Conservation (phyloP, 1,284 basidiomycete genomes). For the Cryptococcus sp. region DNA sequence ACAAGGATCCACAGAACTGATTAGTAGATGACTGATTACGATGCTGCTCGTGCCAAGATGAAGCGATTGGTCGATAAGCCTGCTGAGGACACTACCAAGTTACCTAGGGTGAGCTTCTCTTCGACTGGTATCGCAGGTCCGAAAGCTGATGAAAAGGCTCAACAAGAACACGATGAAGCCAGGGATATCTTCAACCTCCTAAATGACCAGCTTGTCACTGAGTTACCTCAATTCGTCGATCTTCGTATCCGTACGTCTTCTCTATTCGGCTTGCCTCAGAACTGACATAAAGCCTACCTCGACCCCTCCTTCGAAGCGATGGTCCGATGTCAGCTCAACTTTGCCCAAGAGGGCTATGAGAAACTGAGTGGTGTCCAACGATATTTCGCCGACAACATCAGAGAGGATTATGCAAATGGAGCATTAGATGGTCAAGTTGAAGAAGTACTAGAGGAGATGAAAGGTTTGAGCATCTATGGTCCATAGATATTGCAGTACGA, state of each 20-base stretch:
- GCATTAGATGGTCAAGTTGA: conserved; percentile 95
- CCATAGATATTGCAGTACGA: conserved; percentile 9
- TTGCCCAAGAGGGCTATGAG: conserved; percentile 97
- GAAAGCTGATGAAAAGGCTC: conserved; percentile 53
- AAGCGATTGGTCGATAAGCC: conserved; percentile 91
- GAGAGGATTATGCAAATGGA: conserved; percentile 95
- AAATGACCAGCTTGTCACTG: conserved; percentile 85
- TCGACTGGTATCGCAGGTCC: neutral
- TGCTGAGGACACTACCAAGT: conserved; percentile 83
- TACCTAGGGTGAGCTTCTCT: conserved; percentile 63
- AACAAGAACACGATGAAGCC: conserved; percentile 90
- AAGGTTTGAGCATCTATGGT: conserved; percentile 81
- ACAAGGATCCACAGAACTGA: neutral
- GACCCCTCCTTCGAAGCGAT: conserved; percentile 99
- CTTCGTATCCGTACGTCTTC: conserved; percentile 69
- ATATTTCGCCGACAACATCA: conserved; percentile 83
- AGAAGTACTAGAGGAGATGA: conserved; percentile 91
- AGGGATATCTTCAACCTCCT: conserved; percentile 90
- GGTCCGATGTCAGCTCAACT: conserved; percentile 95
- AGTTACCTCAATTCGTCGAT: conserved; percentile 89
- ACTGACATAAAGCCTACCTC: conserved; percentile 59
- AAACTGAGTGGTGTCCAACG: conserved; percentile 94
- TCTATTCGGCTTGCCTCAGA: neutral
- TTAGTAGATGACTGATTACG: conserved; percentile 84
- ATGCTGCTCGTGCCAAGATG: conserved; percentile 80